phyloP scores from a whole-genome alignment of 306 rosid genomes.

The Dryas drummondii region DNA sequence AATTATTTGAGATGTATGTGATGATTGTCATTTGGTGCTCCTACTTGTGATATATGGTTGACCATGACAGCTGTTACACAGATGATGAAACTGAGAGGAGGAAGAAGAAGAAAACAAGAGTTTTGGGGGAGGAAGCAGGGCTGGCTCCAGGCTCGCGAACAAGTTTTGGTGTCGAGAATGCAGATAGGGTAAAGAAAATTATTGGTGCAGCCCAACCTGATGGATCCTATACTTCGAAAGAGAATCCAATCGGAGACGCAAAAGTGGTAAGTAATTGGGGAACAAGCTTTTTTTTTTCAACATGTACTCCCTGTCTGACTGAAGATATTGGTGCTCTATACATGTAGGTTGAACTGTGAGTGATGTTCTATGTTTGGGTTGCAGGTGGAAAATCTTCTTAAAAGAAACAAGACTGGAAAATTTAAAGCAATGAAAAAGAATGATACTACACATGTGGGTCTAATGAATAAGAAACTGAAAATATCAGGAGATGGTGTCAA shows the following conservation, averaged over 20 bases:
- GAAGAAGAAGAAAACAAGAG: slow-evolving; percentile 70
- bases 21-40: not conserved
- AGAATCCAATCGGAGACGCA: slow-evolving; percentile 40
- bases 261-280: slow-evolving; percentile 53
- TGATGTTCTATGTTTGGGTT: slow-evolving; percentile 23
- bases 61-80: slow-evolving; percentile 38
- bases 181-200: slow-evolving; percentile 58
- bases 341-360: slow-evolving; percentile 1
- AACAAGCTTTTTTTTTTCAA: slow-evolving; percentile 9
- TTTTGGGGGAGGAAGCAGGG: slow-evolving; percentile 44
- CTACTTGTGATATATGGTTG: slow-evolving; percentile 28
- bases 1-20: not conserved
- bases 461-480: slow-evolving; percentile 73
- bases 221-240: slow-evolving; percentile 61
- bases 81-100: slow-evolving; percentile 69
- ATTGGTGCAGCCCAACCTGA: slow-evolving; percentile 41
- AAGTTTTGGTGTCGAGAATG: slow-evolving; percentile 45
- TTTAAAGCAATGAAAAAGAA: slow-evolving; percentile 61
- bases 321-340: slow-evolving; percentile 10
- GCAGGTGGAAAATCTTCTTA: slow-evolving; percentile 66
- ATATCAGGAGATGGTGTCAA: slow-evolving; percentile 78
- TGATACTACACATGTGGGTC: slow-evolving; percentile 42
- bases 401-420: slow-evolving; percentile 61
- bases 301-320: slow-evolving; percentile 11
- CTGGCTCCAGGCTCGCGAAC: slow-evolving; percentile 43